phyloP scores from a whole-genome alignment of 1,284 basidiomycete genomes.

The Waitea zeae region DNA sequence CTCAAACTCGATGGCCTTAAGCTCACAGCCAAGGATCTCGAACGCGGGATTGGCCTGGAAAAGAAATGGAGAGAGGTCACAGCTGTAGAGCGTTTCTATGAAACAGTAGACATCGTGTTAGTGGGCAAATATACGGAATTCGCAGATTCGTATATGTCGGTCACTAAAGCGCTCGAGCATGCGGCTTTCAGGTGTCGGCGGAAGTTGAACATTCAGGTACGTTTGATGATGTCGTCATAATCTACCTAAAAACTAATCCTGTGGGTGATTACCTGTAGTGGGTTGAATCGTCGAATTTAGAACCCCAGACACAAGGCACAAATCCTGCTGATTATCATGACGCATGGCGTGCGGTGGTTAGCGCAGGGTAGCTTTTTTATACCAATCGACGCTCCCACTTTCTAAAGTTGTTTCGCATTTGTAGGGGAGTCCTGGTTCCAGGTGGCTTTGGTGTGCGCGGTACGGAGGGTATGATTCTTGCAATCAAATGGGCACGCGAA shows the following conservation, averaged over 20 bases:
- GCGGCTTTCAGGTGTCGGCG: slow-evolving; percentile 84
- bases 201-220: slow-evolving; percentile 65
- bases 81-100: slow-evolving; percentile 86
- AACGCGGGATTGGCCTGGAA: slow-evolving; percentile 50
- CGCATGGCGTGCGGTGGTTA: slow-evolving; percentile 87
- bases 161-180: slow-evolving; percentile 94
- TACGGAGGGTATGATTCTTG: slow-evolving; percentile 94
- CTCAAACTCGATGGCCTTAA: slow-evolving; percentile 53
- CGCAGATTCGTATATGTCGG: slow-evolving; percentile 98
- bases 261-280: slow-evolving; percentile 35
- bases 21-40: slow-evolving; percentile 37
- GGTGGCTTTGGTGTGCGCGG: slow-evolving; percentile 92
- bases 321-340: slow-evolving; percentile 90
- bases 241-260: background rate
- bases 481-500: slow-evolving; percentile 93
- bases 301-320: slow-evolving; percentile 60
- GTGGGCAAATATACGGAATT: slow-evolving; percentile 98
- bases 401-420: no score
- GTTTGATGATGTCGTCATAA: slow-evolving; percentile 14
- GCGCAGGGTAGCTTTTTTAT: slow-evolving; percentile 42
- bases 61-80: slow-evolving; percentile 78
- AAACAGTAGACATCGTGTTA: slow-evolving; percentile 79
- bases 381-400: background rate
- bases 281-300: slow-evolving; percentile 94
- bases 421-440: slow-evolving; percentile 84